Evolutionary conservation across 257 asterid species (phyloP).

Genomic region (Cruciata laevipes): DNA sequence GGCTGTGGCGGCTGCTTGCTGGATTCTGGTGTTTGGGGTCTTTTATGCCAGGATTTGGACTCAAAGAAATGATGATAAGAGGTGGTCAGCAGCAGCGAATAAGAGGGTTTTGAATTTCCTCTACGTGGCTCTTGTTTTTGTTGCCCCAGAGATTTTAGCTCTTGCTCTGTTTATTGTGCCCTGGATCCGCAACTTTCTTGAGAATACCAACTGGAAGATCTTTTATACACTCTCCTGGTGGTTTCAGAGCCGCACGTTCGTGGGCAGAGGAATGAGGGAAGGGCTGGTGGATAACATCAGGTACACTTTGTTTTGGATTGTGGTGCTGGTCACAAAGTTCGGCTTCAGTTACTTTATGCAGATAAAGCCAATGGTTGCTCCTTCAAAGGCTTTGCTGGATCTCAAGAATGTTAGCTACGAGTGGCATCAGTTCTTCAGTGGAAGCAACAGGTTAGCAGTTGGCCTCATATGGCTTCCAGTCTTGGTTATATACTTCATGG

Average conservation of each 20-base stretch:
- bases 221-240: conserved; percentile 87
- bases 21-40: conserved; percentile 85
- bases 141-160: conserved; percentile 81
- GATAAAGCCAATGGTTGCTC: conserved; percentile 84
- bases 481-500: conserved; percentile 85
- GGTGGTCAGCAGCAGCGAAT: conserved; percentile 44
- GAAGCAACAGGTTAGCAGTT: conserved; percentile 87
- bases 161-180: conserved; percentile 71
- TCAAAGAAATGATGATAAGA: conserved; percentile 45
- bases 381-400: conserved; percentile 60
- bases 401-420: conserved; percentile 47
- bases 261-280: conserved; percentile 96
- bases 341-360: conserved; percentile 91
- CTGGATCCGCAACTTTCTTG: conserved; percentile 83
- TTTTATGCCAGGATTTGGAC: conserved; percentile 70
- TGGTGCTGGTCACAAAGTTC: conserved; percentile 79
- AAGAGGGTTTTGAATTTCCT: conserved; percentile 59
- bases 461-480: conserved; percentile 93
- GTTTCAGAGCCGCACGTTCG: conserved; percentile 90
- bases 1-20: conserved; percentile 63
- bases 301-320: conserved; percentile 80
- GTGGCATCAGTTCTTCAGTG: conserved; percentile 73
- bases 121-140: conserved; percentile 57
- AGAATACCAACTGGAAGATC: conserved; percentile 88
- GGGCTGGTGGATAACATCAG: conserved; percentile 86